Evolutionary conservation across 495 filamentous ascomycete genomes (phyloP).

Genomic region (Xylaria cubensis): DNA sequence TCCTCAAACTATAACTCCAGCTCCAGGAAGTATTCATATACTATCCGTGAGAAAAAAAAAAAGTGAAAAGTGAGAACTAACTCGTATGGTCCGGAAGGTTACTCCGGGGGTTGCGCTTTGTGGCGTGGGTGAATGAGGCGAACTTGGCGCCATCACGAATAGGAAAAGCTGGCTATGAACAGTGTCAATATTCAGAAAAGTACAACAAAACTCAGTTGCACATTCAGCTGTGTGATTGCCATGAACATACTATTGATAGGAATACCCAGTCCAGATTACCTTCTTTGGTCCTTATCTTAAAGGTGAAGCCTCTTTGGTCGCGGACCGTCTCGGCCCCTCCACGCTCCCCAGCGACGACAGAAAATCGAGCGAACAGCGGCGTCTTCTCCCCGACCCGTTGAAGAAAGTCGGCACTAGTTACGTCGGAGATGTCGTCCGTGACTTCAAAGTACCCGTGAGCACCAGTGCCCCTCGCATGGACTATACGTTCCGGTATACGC

Average conservation of each 20-base stretch:
- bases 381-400: slow-evolving; percentile 27
- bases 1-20: neutral
- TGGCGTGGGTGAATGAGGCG: slow-evolving; percentile 67
- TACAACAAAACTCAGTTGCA: too few species aligned
- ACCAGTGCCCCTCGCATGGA: slow-evolving; percentile 68
- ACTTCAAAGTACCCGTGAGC: slow-evolving; percentile 68
- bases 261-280: slow-evolving; percentile 46
- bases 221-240: neutral
- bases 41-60: neutral
- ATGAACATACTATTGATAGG: slow-evolving; percentile 38
- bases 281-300: slow-evolving; percentile 62
- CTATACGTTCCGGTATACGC: slow-evolving; percentile 63
- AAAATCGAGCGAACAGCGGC: slow-evolving; percentile 60
- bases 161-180: slow-evolving; percentile 41
- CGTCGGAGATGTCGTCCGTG: slow-evolving; percentile 61
- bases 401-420: slow-evolving; percentile 44
- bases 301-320: slow-evolving; percentile 70
- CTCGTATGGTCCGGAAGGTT: slow-evolving; percentile 54
- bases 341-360: slow-evolving; percentile 66
- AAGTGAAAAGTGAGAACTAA: neutral
- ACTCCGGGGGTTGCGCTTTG: slow-evolving; percentile 70
- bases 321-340: slow-evolving; percentile 71
- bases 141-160: slow-evolving; percentile 65
- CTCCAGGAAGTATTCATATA: neutral
- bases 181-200: neutral